Base-by-base conservation (phyloP, 345 rosid species). In the Acer saccharum region DNA sequence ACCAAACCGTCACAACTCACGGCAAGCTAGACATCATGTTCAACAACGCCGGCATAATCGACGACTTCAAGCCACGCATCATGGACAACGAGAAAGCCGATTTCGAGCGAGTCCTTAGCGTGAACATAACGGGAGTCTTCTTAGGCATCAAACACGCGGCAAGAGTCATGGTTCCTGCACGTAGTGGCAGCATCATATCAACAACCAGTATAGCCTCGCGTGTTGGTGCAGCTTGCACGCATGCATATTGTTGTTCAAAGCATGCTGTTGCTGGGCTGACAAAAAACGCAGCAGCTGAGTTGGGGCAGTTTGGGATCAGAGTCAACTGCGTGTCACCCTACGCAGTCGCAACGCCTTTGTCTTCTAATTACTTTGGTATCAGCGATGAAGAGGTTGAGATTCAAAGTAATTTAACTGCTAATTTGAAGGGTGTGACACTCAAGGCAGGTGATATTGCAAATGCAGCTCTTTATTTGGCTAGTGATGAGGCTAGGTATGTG, bases 1-100 rank as follows among this genome's bases (percentile, higher is more conserved):
- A 78, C 76, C 52, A 6, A n/a, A 76, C 84, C 13, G 84, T 88
- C 55, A 39, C 82, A 4, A 61, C 69, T n/a, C 61, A 82, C n/a
- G 88, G 89, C 21, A 82, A 82, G 78, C 87, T 85, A 3, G 88
- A 85, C 81, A 72, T 83, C 50, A 81, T 83, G 90, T 80, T 83
- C 81, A 85, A 83, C 81, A 87, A 87, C 6, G 90, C 87, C 1
- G 87, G 88, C 76, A 80, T 83, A 17, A 35, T 20, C 2, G 87
- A 74, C 23, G 21, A n/a, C 0, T 74, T 61, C 81, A 82, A 77
- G 72, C 39, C 69, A 21, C 81, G 86, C 41, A 86, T 84, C 17
- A 17, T 76, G 8, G 84, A 81, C 79, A 76, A 73, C 6, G 79
- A 73, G 10, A 74, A 74, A 41, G 66, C 69, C 0, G 83, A 74